Evolutionary conservation across 345 rosid genomes (phyloP).

Genomic region (Melaleuca quinquenervia): DNA sequence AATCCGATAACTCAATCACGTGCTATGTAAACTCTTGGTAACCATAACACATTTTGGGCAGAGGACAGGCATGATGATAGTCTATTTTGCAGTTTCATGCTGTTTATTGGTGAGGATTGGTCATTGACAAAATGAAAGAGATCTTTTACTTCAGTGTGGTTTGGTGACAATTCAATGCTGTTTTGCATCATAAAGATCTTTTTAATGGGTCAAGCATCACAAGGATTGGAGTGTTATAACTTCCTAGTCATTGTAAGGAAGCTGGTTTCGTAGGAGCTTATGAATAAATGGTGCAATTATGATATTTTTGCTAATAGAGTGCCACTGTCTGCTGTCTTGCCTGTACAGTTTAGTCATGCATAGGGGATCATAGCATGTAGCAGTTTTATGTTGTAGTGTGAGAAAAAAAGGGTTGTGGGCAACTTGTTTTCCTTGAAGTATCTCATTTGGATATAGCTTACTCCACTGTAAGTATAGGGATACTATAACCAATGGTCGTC

Average conservation of each 20-base stretch:
- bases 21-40: neutral
- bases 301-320: neutral
- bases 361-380: neutral
- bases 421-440: neutral
- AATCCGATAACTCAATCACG: neutral
- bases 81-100: neutral
- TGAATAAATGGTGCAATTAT: neutral
- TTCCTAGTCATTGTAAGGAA: neutral
- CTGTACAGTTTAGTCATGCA: neutral
- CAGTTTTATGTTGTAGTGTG: neutral
- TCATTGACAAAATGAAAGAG: neutral
- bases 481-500: neutral
- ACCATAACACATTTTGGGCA: neutral
- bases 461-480: neutral
- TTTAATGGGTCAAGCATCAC: neutral
- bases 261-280: neutral
- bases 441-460: neutral
- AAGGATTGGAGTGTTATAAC: neutral
- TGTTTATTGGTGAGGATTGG: neutral
- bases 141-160: neutral
- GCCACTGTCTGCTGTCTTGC: neutral
- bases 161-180: neutral
- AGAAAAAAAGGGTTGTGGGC: neutral
- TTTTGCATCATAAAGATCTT: neutral
- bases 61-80: neutral